Conservation (phyloP, 306 rosid species). For the Cercis canadensis region DNA sequence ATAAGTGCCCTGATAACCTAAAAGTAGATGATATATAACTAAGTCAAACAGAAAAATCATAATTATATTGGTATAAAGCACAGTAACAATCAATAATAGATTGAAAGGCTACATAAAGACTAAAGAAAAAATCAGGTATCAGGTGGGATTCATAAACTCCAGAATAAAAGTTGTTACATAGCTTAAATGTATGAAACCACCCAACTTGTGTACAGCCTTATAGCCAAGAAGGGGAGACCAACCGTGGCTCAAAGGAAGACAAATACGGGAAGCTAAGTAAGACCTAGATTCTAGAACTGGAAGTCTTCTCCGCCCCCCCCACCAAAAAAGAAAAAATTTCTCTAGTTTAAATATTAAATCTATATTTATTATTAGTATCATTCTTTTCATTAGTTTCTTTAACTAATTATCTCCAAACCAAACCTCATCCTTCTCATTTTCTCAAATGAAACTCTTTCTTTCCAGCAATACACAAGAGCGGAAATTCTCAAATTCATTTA, state of each 20-base stretch:
- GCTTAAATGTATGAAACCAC: constrained; percentile 28
- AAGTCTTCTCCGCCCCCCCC: background rate
- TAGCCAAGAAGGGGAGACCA: background rate
- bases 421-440: no score
- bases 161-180: background rate
- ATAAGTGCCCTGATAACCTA: constrained; percentile 86
- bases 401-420: background rate
- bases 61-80: constrained; percentile 27
- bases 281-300: constrained; percentile 3
- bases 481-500: constrained; percentile 23
- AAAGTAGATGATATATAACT: constrained; percentile 22
- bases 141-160: constrained; percentile 9
- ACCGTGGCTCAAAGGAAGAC: constrained; percentile 5
- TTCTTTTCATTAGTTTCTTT: background rate
- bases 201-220: background rate
- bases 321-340: no score
- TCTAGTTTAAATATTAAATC: constrained; percentile 18
- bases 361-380: background rate
- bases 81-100: constrained; percentile 8
- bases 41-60: constrained; percentile 46
- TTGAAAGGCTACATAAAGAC: constrained; percentile 21
- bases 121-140: constrained; percentile 16
- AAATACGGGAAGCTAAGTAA: constrained; percentile 21
- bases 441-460: background rate
- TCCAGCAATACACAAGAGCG: constrained; percentile 12